Evolutionary conservation across 2,329 filamentous ascomycete genomes (phyloP).

Genomic region (Lasiodiplodia sp.): DNA sequence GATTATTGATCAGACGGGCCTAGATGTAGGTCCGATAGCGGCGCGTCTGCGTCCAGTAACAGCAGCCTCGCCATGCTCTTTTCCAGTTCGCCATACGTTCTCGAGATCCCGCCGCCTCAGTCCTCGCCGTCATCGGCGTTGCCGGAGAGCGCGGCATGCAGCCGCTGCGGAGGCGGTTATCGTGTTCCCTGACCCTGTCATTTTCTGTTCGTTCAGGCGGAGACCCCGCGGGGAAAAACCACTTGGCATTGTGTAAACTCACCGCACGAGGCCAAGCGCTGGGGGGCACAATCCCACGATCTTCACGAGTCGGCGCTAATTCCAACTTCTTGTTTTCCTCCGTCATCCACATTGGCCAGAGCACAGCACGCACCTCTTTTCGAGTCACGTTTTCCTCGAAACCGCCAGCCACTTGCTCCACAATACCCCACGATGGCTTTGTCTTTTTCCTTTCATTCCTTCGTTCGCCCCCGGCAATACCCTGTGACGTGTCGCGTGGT

Average conservation of each 20-base stretch:
- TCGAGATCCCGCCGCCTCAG: constrained; percentile 3
- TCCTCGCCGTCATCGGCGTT: constrained; percentile 21
- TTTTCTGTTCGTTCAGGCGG: not conserved
- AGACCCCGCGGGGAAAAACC: constrained; percentile 26
- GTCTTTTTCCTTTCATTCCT: not conserved
- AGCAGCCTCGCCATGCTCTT: not conserved
- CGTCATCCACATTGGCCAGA: not conserved
- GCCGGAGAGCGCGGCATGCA: not conserved
- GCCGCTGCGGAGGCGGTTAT: not conserved
- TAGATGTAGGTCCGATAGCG: constrained; percentile 21
- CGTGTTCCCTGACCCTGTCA: not conserved
- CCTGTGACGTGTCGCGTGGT: constrained; percentile 2
- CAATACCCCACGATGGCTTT: constrained; percentile 1
- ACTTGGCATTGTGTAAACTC: constrained; percentile 20
- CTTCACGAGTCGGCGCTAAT: constrained; percentile 19
- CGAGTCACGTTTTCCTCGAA: not conserved
- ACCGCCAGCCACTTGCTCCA: constrained; percentile 13
- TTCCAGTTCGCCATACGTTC: not conserved
- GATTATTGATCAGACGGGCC: constrained; percentile 19
- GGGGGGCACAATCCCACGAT: not conserved
- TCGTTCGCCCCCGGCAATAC: not conserved
- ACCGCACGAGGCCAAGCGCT: not conserved
- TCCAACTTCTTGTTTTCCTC: constrained; percentile 11
- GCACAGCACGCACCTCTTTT: constrained; percentile 6
- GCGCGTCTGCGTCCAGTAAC: not conserved